Evolutionary conservation across 257 asterid species (phyloP), one percentile per base, ranked within the genome.

Genomic region (Echium plantagineum): DNA sequence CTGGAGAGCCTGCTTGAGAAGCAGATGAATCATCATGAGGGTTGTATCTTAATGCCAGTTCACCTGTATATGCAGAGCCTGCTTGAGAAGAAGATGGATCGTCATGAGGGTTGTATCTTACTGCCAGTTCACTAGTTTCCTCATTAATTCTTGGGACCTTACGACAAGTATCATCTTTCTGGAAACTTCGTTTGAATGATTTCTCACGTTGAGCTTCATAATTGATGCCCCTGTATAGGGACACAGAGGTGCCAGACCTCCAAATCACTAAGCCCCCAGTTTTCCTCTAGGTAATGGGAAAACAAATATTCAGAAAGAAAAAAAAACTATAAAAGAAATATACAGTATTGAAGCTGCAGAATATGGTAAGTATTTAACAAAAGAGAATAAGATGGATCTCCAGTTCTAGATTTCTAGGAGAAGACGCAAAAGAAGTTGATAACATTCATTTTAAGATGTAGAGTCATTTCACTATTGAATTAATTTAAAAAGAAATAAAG

Each of bases 211-310:
- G 78, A 63, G 67, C 81, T 64, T 80, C 86, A 48, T 83, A 86
- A 31, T 81, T 79, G 69, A 75, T 83, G 3, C 97, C 97, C 81
- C 96, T 83, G 63, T 93, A 93, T 61, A 93, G 79, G 57, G 94
- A 68, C 62, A 93, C 68, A 24, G 97, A 93, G 58, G 95, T 83
- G 70, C 96, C 97, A 18, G 99, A 93, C 71, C 99, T 85, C 97
- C 97, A 93, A 67, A 93, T 73, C 55, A 89, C 96, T 82, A 89
- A 70, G 46, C 98, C 98, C 69, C 98, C 97, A 53, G 97, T 91
- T 84, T 83, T 91, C 66, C 94, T 83, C 98, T 91, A 74, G 64
- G 76, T 48, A 69, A 62, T n/a, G 49, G 22, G 76, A 74, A 76
- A 32, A 57, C n/a, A 31, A 57, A 48, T 26, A 59, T 67, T 65